phyloP scores from a whole-genome alignment of 768 basidiomycete species.

The Phylloporus sp. region DNA sequence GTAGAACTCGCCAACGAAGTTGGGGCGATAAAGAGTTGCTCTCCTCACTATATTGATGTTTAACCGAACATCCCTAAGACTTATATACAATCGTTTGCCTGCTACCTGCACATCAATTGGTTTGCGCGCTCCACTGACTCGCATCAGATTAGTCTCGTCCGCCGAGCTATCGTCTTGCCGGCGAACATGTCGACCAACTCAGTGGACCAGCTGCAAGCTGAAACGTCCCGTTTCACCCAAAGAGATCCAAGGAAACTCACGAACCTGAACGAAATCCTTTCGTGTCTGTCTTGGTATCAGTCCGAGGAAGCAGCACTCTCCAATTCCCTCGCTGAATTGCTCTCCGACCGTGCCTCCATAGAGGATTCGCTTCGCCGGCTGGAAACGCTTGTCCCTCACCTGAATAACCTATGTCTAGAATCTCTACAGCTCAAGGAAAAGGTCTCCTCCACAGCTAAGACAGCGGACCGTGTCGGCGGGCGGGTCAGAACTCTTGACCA shows the following conservation, averaged over 20 bases:
- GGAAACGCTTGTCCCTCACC: conserved; percentile 52
- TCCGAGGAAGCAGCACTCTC: conserved; percentile 77
- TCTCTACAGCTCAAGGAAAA: conserved; percentile 50
- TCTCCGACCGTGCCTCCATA: conserved; percentile 68
- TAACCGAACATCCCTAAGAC: too few relatives aligned
- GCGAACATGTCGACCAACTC: conserved; percentile 4
- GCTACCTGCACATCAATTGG: too few relatives aligned
- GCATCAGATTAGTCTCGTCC: background rate
- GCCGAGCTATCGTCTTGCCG: background rate
- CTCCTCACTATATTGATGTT: too few relatives aligned
- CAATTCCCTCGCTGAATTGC: conserved; percentile 61
- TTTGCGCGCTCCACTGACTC: too few relatives aligned
- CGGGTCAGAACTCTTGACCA: conserved; percentile 86
- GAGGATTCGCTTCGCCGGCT: conserved; percentile 58
- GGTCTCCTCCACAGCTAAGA: conserved; percentile 71
- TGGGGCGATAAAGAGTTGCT: too few relatives aligned
- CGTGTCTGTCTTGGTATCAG: conserved; percentile 71
- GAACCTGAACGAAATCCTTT: conserved; percentile 64
- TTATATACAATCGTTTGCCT: background rate
- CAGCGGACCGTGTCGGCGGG: conserved; percentile 87
- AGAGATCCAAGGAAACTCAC: conserved; percentile 44
- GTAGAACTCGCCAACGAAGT: background rate
- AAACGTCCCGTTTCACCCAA: conserved; percentile 1
- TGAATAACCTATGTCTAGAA: conserved; percentile 62
- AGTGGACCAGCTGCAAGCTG: conserved; percentile 7